Evolutionary conservation across 371 early-diverging fungal species (phyloP), one percentile per base, ranked within the genome.

Genomic region (Umbelopsis sp.): DNA sequence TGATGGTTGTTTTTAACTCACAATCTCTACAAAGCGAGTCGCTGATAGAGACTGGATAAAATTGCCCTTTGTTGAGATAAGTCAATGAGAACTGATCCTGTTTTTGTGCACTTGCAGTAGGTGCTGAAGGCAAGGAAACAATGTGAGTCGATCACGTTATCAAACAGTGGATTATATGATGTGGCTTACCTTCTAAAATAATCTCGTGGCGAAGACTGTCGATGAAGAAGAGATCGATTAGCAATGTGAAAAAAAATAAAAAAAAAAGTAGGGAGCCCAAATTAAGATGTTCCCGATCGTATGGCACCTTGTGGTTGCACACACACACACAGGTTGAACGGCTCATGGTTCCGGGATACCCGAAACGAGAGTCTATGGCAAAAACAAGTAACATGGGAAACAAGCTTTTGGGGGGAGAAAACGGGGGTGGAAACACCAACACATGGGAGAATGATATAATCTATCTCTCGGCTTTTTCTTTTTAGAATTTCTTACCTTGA

Each of bases 51-150:
- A 89, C 72, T 0, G 77, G 77, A 66, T 91, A 91, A 25, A 74
- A 78, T 76, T 91, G 91, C 64, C 89, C 88, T 53, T 89, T 87
- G 69, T 90, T 90, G 16, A 90, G 76, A 70, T 90, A 90, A 1
- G 90, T 90, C 29, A 87, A 73, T 2, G 86, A 77, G 1, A 80
- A 75, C 32, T 82, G 85, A 18, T 84, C 88, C 20, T 75, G 73
- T 25, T 79, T 78, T 68, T 86, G 86, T 69, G 85, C 84, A 29
- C 85, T 84, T 16, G 88, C 88, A 22, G 88, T 85, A 22, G 77
- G 74, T 51, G 77, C 77, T 74, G 51, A 29, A 12, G 5, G 16
- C 29, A 29, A 29, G 11, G 32, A 57, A 35, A 35, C 16, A 16
- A 35, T 35, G 18, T 12, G 37, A 48, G 24, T 45, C 12, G 7